Percentiles rank a stretch among this genome's conserved stretches.
These are phyloP conservation scores for Leccinum pachyderme DNA, from an alignment of 1,284 basidiomycete genomes.

Conservation along the genomic window DNA sequence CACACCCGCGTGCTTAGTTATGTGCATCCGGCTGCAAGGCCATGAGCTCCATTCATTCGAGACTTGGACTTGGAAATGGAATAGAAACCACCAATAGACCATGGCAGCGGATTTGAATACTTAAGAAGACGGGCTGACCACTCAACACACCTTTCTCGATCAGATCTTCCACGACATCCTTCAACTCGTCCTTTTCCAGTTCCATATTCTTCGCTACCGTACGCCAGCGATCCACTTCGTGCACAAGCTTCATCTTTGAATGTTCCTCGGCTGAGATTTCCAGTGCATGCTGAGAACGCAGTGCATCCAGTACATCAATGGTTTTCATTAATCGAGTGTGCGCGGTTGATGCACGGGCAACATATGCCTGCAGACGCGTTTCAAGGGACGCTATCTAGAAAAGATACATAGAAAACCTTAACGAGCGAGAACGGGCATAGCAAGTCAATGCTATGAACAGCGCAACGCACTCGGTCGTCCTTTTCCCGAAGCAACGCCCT, in stretches of 20 bases:
- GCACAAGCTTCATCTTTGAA: conserved; percentile 38
- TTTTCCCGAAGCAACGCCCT: conserved; percentile 24
- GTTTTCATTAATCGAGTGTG: conserved; percentile 49
- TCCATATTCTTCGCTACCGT: conserved; percentile 39
- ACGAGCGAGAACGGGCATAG: not conserved
- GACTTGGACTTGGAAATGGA: conserved; percentile 44
- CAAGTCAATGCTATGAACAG: not conserved
- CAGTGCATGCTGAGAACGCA: conserved; percentile 38
- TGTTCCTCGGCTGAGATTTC: conserved; percentile 42
- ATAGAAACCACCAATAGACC: not conserved
- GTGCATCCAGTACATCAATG: conserved; percentile 51
- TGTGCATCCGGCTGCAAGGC: conserved; percentile 48
- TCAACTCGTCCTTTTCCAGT: conserved; percentile 51
- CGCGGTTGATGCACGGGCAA: conserved; percentile 44
- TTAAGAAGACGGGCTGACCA: not conserved
- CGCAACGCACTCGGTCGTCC: conserved; percentile 32
- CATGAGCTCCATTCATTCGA: conserved; percentile 50
- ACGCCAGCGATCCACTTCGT: conserved; percentile 39
- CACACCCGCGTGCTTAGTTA: conserved; percentile 43
- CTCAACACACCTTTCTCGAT: conserved; percentile 54
- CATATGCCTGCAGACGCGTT: conserved; percentile 40
- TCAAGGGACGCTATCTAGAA: conserved; percentile 40
- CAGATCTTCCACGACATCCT: conserved; percentile 51
- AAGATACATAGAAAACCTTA: not conserved
- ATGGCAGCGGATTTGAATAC: conserved; percentile 3